Conservation (phyloP, 1,284 basidiomycete genomes). For the Leccinum fallax region DNA sequence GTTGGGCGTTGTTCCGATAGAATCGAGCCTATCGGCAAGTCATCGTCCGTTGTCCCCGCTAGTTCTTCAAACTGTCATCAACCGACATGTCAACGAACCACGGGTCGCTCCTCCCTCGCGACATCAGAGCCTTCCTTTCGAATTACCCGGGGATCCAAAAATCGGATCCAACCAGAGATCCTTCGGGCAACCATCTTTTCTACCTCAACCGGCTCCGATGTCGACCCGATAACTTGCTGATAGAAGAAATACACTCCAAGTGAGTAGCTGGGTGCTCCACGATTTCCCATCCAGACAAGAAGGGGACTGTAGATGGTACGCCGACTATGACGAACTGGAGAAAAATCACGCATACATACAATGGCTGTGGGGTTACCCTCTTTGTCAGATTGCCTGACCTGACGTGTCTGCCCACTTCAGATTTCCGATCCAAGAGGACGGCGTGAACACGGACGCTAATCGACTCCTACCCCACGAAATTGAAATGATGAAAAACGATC, state of each 20-base stretch:
- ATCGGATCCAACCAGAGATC: constrained; percentile 39
- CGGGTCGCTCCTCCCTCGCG: constrained; percentile 43
- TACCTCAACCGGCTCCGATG: constrained; percentile 61
- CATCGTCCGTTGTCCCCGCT: constrained; percentile 21
- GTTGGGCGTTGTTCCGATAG: not conserved
- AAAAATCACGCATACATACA: constrained; percentile 73
- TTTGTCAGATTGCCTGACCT: constrained; percentile 4
- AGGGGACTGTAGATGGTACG: constrained; percentile 52
- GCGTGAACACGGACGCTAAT: constrained; percentile 70
- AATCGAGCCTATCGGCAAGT: constrained; percentile 8
- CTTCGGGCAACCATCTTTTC: constrained; percentile 60
- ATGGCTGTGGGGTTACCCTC: constrained; percentile 58
- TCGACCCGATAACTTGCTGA: constrained; percentile 59
- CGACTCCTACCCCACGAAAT: constrained; percentile 69
- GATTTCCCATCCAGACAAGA: constrained; percentile 2
- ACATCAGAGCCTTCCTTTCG: constrained; percentile 64
- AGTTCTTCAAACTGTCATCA: constrained; percentile 13
- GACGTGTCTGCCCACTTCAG: constrained; percentile 34
- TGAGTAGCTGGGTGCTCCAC: constrained; percentile 33
- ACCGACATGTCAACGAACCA: constrained; percentile 18
- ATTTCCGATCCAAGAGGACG: constrained; percentile 68
- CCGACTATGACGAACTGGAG: constrained; percentile 65
- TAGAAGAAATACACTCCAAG: constrained; percentile 66
- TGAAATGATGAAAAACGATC: constrained; percentile 55
- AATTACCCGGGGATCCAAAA: constrained; percentile 50